Evolutionary conservation across 2,329 filamentous ascomycete genomes (phyloP).

Genomic region (Elsinoe arachidis): DNA sequence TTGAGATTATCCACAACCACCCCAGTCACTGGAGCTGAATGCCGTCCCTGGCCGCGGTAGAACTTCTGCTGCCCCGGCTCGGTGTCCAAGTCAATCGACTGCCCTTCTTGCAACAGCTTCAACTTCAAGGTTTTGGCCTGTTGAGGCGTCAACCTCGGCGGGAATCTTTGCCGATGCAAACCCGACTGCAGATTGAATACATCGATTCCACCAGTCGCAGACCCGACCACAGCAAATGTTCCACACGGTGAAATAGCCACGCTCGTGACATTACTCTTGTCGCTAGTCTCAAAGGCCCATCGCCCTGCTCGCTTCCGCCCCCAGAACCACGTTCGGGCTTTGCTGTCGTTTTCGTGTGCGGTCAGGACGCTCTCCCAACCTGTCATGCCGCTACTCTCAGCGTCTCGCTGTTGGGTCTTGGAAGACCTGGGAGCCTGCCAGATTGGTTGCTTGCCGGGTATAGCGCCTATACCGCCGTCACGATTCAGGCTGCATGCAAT

Average conservation of each 20-base stretch:
- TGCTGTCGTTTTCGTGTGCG: conserved; percentile 75
- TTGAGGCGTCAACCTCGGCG: conserved; percentile 64
- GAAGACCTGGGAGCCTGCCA: conserved; percentile 67
- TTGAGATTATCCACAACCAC: conserved; percentile 85
- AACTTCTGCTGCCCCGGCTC: conserved; percentile 30
- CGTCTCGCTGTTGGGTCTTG: conserved; percentile 50
- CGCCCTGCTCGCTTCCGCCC: conserved; percentile 84
- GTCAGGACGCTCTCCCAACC: conserved; percentile 98
- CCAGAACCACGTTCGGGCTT: conserved; percentile 96
- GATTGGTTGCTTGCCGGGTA: conserved; percentile 66
- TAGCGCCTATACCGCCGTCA: conserved; percentile 83
- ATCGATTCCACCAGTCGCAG: conserved; percentile 71
- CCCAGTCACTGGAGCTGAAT: conserved; percentile 75
- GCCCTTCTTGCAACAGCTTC: conserved; percentile 40
- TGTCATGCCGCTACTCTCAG: conserved; percentile 65
- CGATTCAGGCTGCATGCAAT: conserved; percentile 88
- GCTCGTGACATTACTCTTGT: conserved; percentile 69
- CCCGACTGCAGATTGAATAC: conserved; percentile 98
- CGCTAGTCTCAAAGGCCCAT: conserved; percentile 84
- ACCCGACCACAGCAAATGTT: conserved; percentile 86
- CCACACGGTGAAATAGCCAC: conserved; percentile 87
- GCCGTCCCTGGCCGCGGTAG: conserved; percentile 54
- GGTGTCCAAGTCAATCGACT: conserved; percentile 34
- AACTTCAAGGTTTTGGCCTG: conserved; percentile 70
- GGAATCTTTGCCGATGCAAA: conserved; percentile 77